Base-by-base conservation (phyloP, 2,329 filamentous ascomycete species). In the Hyphodiscus sp. region DNA sequence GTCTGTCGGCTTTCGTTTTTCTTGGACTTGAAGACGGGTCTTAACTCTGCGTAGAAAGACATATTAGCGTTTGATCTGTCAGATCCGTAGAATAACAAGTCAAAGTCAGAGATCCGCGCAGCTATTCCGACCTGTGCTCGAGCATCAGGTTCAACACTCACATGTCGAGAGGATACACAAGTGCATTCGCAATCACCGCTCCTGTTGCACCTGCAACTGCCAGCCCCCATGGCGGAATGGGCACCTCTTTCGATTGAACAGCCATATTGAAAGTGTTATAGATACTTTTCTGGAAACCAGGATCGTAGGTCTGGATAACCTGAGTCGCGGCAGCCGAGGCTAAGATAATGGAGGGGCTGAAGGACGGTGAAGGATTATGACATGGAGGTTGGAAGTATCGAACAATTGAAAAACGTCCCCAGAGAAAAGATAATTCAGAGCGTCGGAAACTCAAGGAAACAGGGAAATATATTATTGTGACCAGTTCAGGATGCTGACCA, bases 141-240 rank as follows among this genome's bases (percentile, higher is more conserved):
- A 47, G 23, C 42, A n/a, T 50, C 41, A 47, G 46, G 45, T 52
- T 23, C 23, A 23, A 48, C 47, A 74, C 87, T 76, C 77, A 96
- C 91, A 99, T 91, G 73, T 99, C 94, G 56, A 99, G 79, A 46
- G 94, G 94, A 72, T 99, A 99, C 54, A 97, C 92, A 58, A 96
- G 75, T 45, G 91, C 88, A 76, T 99, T 99, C 54, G 94, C 94
- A 55, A 99, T 78, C 41, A 97, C 90, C 46, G 94, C 94, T 57
- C 94, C 94, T 19, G 89, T 89, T 50, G 94, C 90, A 65, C 94
- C 94, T 58, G 94, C 92, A 61, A 96, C 83, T 51, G 94, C 94
- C 68, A 86, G 86, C 51, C 91, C 92, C 92, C 92, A 97, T 51
- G 94, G 89, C 43, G 94, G 91, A 55, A 97, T 61, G 76, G 58